Base-by-base conservation (phyloP, 2,329 filamentous ascomycete species). In the Penicillium sp. region DNA sequence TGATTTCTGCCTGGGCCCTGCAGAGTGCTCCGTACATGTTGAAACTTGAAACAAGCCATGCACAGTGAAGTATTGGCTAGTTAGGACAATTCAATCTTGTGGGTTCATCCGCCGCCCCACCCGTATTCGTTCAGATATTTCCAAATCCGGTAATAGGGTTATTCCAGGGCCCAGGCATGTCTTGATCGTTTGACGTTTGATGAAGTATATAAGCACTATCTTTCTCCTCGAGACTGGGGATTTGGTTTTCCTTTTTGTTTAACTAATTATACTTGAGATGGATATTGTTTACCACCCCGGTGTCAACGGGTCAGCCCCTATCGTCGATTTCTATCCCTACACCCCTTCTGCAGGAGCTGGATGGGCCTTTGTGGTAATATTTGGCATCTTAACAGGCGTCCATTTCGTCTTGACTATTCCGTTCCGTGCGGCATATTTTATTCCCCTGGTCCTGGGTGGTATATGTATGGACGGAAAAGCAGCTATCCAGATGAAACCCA, bases 321-420 rank as follows among this genome's bases (percentile, higher is more conserved):
- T 56, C 52, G 68, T 72, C 21, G 70, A 72, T 6, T 70, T 71
- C 60, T 74, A 73, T 53, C 66, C 68, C 3, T 74, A 74, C 58
- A 67, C 62, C 14, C 71, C 71, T 1, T 72, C 70, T 8, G 57
- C 57, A 12, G 59, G 61, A n/a, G 70, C 70, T 1, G 71, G 68
- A 6, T 72, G 66, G 50, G 65, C 66, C n/a, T 74, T 73, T 46
- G 62, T 71, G 59, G 70, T 54, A 0, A 57, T 74, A 3, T 74
- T 74, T 51, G 71, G 64, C 1, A 38, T 73, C 18, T 49, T 62
- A 3, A 71, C 70, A 0, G 43, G 70, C 3, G 47, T 55, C 0
- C 72, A 74, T 46, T 56, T 72, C 1, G 54, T 70, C 2, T 45
- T 68, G 30, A 68, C 68, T 52, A 64, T 73, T 24, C 68, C 64